Evolutionary conservation across 371 early-diverging fungal genomes (phyloP).

Genomic region (Apophysomyces variabilis): DNA sequence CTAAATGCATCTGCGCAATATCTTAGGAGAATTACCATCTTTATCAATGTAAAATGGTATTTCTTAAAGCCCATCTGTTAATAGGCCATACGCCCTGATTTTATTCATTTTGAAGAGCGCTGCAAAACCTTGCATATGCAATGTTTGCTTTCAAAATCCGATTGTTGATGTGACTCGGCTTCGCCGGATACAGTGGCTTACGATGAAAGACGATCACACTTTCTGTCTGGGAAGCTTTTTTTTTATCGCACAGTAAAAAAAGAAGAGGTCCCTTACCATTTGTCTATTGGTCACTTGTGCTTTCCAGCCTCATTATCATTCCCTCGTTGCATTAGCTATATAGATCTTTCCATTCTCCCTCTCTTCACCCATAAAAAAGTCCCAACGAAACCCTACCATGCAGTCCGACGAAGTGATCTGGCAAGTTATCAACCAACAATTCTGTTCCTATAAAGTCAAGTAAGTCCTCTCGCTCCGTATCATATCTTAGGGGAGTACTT

Average conservation of each 20-base stretch:
- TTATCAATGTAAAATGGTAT: too few species aligned
- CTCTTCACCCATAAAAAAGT: background rate
- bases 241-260: background rate
- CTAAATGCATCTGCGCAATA: too few species aligned
- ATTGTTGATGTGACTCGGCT: too few species aligned
- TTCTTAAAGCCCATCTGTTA: too few species aligned
- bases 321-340: conserved; percentile 9
- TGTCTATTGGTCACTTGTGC: conserved; percentile 4
- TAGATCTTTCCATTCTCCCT: background rate
- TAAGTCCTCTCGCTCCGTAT: conserved; percentile 41
- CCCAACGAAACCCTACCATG: conserved; percentile 22
- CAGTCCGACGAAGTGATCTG: conserved; percentile 83
- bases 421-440: conserved; percentile 91
- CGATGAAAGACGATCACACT: background rate
- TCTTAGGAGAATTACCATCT: too few species aligned
- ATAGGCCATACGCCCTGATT: too few species aligned
- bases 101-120: too few species aligned
- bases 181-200: background rate
- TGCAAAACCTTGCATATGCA: too few species aligned
- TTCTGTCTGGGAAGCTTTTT: background rate
- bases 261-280: background rate
- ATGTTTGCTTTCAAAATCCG: too few species aligned
- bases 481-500: background rate
- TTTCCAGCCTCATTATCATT: background rate
- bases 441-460: conserved; percentile 97